phyloP scores from a whole-genome alignment of 1,284 basidiomycete species.

The Mrakiaceae sp. region DNA sequence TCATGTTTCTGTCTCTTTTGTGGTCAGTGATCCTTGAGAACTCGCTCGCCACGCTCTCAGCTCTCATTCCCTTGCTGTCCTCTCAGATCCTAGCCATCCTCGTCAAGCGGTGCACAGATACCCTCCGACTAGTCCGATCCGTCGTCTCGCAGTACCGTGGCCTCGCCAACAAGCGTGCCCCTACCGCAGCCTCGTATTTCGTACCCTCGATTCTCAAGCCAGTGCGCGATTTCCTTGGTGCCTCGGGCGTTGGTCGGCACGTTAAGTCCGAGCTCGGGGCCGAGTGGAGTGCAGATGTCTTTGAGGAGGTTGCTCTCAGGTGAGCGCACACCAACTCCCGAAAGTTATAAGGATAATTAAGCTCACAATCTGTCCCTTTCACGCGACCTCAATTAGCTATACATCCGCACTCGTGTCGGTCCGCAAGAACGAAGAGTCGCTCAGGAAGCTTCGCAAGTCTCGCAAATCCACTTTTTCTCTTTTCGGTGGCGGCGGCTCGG shows the following conservation, averaged over 20 bases:
- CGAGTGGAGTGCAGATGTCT: constrained; percentile 52
- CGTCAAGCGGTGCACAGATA: constrained; percentile 66
- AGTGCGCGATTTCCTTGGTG: constrained; percentile 57
- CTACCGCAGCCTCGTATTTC: constrained; percentile 74
- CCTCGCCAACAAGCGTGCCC: constrained; percentile 32
- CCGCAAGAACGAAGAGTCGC: constrained; percentile 80
- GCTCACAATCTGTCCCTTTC: constrained; percentile 5
- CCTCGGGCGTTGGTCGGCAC: constrained; percentile 42
- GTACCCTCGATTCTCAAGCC: constrained; percentile 69
- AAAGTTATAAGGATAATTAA: constrained; percentile 21
- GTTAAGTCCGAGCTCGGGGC: constrained; percentile 47
- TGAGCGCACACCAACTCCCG: constrained; percentile 34
- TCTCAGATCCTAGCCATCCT: constrained; percentile 60
- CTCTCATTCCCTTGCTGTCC: constrained; percentile 42
- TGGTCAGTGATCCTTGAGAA: neutral
- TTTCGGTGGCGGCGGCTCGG: constrained; percentile 38
- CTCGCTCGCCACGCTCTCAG: neutral
- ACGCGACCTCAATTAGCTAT: constrained; percentile 29
- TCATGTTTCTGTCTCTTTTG: neutral
- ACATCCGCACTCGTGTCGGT: constrained; percentile 57
- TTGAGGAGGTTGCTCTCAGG: constrained; percentile 62
- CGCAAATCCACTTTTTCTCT: constrained; percentile 68
- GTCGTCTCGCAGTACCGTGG: constrained; percentile 73
- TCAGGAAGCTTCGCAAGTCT: constrained; percentile 71
- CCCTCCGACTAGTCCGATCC: constrained; percentile 71